A percentile compares a stretch with the other conserved stretches of the same genome.
Evolutionary conservation across 2,329 filamentous ascomycete species (phyloP).

Genomic region (Colletotrichum navitas): DNA sequence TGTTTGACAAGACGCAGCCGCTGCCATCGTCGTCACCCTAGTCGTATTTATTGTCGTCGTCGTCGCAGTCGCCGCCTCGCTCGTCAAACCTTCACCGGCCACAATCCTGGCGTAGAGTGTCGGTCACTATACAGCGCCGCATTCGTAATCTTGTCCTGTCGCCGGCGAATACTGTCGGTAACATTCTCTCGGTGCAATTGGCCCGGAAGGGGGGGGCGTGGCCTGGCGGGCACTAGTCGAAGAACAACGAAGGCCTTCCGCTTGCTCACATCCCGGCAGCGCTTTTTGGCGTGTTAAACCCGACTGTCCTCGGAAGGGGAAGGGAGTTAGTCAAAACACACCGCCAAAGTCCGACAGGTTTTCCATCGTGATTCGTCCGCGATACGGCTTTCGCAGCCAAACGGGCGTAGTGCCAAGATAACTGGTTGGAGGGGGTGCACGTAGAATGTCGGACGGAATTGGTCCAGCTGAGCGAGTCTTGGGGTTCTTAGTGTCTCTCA

Average conservation of each 20-base stretch:
- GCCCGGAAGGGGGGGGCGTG: neutral
- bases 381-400: constrained; percentile 21
- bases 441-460: constrained; percentile 29
- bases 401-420: constrained; percentile 1
- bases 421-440: constrained; percentile 12
- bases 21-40: neutral
- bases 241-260: constrained; percentile 17
- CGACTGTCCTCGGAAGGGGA: constrained; percentile 8
- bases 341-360: constrained; percentile 33
- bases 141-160: neutral
- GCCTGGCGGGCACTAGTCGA: constrained; percentile 17
- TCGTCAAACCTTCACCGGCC: neutral
- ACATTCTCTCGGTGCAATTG: neutral
- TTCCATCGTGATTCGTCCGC: constrained; percentile 34
- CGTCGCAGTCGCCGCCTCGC: neutral
- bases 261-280: constrained; percentile 31
- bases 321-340: constrained; percentile 32
- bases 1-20: neutral
- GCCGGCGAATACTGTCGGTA: constrained; percentile 9
- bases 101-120: neutral
- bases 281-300: constrained; percentile 26
- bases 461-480: constrained; percentile 6
- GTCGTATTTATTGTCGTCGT: neutral
- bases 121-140: neutral
- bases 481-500: neutral